Conservation (phyloP, 2,329 filamentous ascomycete genomes). For the Annulohypoxylon truncatum region DNA sequence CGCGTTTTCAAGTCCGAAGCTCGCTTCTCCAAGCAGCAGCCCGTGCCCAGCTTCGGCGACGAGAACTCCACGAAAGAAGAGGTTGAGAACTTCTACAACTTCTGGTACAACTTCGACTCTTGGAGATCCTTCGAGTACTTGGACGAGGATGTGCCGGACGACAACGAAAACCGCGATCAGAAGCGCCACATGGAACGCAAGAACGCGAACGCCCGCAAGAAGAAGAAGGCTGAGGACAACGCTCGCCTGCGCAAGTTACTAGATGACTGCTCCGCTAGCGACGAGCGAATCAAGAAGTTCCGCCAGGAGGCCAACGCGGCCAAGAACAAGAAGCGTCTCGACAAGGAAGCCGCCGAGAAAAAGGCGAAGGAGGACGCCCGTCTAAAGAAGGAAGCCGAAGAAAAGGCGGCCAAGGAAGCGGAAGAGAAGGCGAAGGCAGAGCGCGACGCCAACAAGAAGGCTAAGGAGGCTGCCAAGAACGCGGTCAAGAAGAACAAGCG, state of each 20-base stretch:
- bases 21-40: conserved; percentile 91
- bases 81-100: conserved; percentile 98
- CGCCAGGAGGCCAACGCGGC: conserved; percentile 87
- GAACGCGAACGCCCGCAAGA: conserved; percentile 96
- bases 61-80: conserved; percentile 88
- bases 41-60: conserved; percentile 87
- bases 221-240: conserved; percentile 99
- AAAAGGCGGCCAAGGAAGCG: conserved; percentile 81
- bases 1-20: conserved; percentile 90
- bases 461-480: conserved; percentile 98
- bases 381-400: conserved; percentile 85
- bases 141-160: conserved; percentile 97
- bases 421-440: conserved; percentile 88
- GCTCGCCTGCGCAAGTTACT: conserved; percentile 89
- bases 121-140: conserved; percentile 99
- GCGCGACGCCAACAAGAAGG: conserved; percentile 89
- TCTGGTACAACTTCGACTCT: conserved; percentile 99
- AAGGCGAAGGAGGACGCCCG: conserved; percentile 86
- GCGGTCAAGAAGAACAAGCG: conserved; percentile 99
- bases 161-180: conserved; percentile 99
- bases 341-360: conserved; percentile 92
- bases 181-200: conserved; percentile 98
- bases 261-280: conserved; percentile 83
- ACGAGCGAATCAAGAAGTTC: conserved; percentile 99
- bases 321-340: conserved; percentile 95